phyloP scores from a whole-genome alignment of 306 rosid genomes.

The Glycine latifolia region DNA sequence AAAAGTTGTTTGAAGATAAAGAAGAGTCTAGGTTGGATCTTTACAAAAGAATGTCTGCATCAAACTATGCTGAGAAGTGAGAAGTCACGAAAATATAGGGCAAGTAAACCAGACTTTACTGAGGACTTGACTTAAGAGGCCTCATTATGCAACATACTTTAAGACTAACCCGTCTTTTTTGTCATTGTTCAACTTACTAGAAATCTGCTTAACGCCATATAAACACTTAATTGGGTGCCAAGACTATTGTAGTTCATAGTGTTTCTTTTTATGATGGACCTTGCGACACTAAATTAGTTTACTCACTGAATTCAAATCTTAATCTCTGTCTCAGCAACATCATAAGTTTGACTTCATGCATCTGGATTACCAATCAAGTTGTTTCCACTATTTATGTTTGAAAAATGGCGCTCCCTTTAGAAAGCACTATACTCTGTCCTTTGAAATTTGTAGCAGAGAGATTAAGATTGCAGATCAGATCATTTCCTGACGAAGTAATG shows the following conservation, averaged over 20 bases:
- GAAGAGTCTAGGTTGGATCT: neutral
- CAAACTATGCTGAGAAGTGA: neutral
- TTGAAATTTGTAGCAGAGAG: conserved; percentile 30
- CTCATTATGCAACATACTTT: neutral
- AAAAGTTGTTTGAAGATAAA: too few species aligned
- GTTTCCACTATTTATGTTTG: neutral
- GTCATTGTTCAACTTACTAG: neutral
- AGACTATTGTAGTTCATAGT: neutral
- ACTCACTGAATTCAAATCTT: neutral
- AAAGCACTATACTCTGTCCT: conserved; percentile 11
- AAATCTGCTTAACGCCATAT: conserved; percentile 6
- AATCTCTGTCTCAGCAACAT: conserved; percentile 4
- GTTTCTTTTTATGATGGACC: neutral
- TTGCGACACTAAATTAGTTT: neutral
- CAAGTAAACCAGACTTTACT: neutral
- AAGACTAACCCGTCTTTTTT: conserved; percentile 7
- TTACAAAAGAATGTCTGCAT: conserved; percentile 4
- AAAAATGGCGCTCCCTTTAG: conserved; percentile 23
- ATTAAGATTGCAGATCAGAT: neutral
- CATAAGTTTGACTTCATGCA: conserved; percentile 34
- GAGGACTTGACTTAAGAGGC: conserved; percentile 24
- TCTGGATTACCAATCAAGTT: conserved; percentile 32
- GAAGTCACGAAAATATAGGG: neutral
- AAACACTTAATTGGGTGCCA: conserved; percentile 13
- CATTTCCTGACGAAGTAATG: too few species aligned